Base-by-base conservation (phyloP, 768 basidiomycete genomes). In the Albatrellus ellisii region DNA sequence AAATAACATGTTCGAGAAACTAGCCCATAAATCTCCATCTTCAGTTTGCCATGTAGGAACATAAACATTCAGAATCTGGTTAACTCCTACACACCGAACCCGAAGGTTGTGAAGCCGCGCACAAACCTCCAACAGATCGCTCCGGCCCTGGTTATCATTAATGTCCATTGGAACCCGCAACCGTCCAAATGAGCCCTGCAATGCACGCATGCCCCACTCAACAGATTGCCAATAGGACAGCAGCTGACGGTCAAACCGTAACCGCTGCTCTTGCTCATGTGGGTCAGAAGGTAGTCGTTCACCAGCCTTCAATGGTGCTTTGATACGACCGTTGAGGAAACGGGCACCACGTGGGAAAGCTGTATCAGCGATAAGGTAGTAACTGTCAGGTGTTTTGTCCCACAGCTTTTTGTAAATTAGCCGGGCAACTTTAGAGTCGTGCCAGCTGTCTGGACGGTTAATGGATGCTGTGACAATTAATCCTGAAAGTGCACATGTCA, bases 381-480 rank as follows among this genome's bases (percentile, higher is more conserved):
- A 71, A 1, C 63, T 63, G 2, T 61, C 56, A 0, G 66, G 69
- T 17, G 62, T 68, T 2, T 50, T 17, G 2, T 41, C 52, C 0
- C 41, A 46, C 0, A 68, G 52, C 25, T 57, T 58, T 6, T 62
- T 40, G 45, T 65, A 70, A 10, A 73, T 62, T 2, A 54, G 58
- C 3, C 48, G 51, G 1, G 68, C 65, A 44, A 71, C 59, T 18
- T 51, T 56, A 6, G 66, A 57, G 45, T 73, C 65, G 50, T 72
- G 71, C 69, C 68, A 73, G 47, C 68, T 70, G 8, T 68, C 65
- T 0, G 67, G 68, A 1, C 60, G 56, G 53, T 70, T 70, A 11
- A 63, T 39, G 6, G 46, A 48, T 7, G 48, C 52, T 6, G 46
- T 51, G 52, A 69, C 61, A 6, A 70, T 57, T 6, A 45, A 42